Evolutionary conservation across 352 stramenopile genomes (phyloP).

Genomic region (Phytophthora macrochlamydospora): DNA sequence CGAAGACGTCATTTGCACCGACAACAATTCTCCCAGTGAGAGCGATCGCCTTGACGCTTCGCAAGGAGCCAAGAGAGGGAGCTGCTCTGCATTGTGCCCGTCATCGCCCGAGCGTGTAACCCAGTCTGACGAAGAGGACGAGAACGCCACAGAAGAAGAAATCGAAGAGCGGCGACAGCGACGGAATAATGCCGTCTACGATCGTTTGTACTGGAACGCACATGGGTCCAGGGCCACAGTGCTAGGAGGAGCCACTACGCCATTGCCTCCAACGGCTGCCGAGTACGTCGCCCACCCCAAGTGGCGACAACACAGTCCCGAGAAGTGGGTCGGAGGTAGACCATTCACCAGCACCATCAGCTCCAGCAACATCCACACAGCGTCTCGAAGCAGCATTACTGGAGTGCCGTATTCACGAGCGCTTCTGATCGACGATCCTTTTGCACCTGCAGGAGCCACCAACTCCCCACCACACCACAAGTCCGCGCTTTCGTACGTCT

Average conservation of each 20-base stretch:
- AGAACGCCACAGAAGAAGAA: conserved; percentile 12
- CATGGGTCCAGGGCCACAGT: conserved; percentile 25
- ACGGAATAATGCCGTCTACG: conserved; percentile 30
- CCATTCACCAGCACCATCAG: conserved; percentile 58
- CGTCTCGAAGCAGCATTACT: conserved; percentile 52
- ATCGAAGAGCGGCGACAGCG: conserved; percentile 9
- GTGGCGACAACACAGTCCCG: conserved; percentile 55
- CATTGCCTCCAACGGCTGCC: conserved; percentile 42
- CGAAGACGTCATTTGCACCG: conserved; percentile 42
- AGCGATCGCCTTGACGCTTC: conserved; percentile 8
- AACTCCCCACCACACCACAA: conserved; percentile 21
- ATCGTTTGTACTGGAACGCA: conserved; percentile 34
- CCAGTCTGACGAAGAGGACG: conserved; percentile 22
- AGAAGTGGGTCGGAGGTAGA: conserved; percentile 53
- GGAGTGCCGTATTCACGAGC: conserved; percentile 39
- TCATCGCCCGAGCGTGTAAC: conserved; percentile 30
- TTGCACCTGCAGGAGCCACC: conserved; percentile 26
- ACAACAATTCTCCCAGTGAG: conserved; percentile 19
- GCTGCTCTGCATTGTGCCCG: conserved; percentile 25
- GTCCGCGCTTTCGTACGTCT: conserved; percentile 25
- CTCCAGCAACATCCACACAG: conserved; percentile 53
- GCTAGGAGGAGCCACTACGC: conserved; percentile 21
- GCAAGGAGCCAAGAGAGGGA: conserved; percentile 20
- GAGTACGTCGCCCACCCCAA: conserved; percentile 63
- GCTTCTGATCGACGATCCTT: conserved; percentile 52